Base-by-base conservation (phyloP, 2,329 filamentous ascomycete genomes). In the Xylariaceae sp. region DNA sequence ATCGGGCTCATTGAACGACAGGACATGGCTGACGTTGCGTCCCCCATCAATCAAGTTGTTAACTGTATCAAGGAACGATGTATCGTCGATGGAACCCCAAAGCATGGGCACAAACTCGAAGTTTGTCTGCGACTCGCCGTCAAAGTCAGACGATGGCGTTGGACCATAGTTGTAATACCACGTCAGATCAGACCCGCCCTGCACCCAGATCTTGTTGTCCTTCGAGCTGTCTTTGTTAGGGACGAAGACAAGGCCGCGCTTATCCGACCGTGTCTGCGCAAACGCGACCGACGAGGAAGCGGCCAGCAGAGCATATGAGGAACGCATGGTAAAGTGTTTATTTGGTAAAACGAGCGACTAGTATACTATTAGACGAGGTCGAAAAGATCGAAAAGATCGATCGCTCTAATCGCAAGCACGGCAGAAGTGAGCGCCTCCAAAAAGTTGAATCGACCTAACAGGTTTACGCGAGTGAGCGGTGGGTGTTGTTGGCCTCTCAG, bases 151-250 rank as follows among this genome's bases (percentile, higher is more conserved):
- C 0, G 85, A 82, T 1, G 89, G 88, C 3, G 70, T 67, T 16
- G 77, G 66, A 21, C 74, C 72, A 71, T 92, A 94, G 75, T 92
- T 93, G 80, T 93, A 94, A 77, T 94, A 94, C 90, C 90, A 94
- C 3, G 84, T 87, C 50, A 93, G 72, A 35, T 84, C 81, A 15
- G 81, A 82, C 30, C 76, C 77, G 5, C 74, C 46, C 36, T 76
- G 69, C 9, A 77, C 73, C 87, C 88, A 92, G 63, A 88, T 77
- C 40, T 77, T 68, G 72, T 91, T 83, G 72, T 93, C 89, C 13
- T 75, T 54, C 0, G 83, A 77, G 51, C 78, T 73, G 1, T 80
- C 67, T 4, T 72, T 58, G 54, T 84, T 81, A 6, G 83, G 79
- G 15, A 89, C 81, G 70, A 86, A 89, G 65, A 85, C 81, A 46